These are phyloP conservation scores for Xerocomus amazonicus DNA, from an alignment of 1,284 basidiomycete species.

Conservation along the genomic window DNA sequence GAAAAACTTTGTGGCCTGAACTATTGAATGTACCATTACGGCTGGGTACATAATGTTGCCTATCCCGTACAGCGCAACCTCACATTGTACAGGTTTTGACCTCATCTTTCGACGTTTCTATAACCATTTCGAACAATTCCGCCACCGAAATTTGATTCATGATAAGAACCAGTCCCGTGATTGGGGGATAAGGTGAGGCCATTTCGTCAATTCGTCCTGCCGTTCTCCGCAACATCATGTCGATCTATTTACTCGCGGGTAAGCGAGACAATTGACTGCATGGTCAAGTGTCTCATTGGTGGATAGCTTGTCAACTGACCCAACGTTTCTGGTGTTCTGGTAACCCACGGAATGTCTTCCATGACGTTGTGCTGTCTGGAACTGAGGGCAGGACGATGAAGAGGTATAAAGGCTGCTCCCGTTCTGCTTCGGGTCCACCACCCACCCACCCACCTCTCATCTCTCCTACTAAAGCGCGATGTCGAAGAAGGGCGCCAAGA, in stretches of 20 bases:
- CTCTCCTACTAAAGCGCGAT: constrained; percentile 15
- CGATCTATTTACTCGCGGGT: constrained; percentile 5
- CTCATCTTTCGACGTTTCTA: neutral
- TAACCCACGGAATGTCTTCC: constrained; percentile 7
- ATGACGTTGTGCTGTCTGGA: constrained; percentile 13
- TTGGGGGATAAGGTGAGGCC: constrained; percentile 24
- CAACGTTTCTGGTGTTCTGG: constrained; percentile 9
- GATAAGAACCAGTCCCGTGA: constrained; percentile 24
- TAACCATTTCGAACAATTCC: constrained; percentile 1
- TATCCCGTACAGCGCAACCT: constrained; percentile 4
- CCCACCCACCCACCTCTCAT: neutral
- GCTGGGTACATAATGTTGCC: constrained; percentile 5
- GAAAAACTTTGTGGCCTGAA: constrained; percentile 3
- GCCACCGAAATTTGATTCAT: constrained; percentile 3
- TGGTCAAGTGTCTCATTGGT: constrained; percentile 13
- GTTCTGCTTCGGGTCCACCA: neutral
- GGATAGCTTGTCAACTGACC: neutral
- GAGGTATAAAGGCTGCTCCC: constrained; percentile 23
- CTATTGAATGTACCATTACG: neutral
- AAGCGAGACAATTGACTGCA: constrained; percentile 1
- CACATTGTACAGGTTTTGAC: neutral
- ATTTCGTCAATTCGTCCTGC: constrained; percentile 4
- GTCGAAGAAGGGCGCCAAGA: constrained; percentile 26
- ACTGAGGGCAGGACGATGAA: constrained; percentile 29
- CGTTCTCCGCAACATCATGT: constrained; percentile 17